Evolutionary conservation across 495 filamentous ascomycete species (phyloP).

Genomic region (Podospora sp.): DNA sequence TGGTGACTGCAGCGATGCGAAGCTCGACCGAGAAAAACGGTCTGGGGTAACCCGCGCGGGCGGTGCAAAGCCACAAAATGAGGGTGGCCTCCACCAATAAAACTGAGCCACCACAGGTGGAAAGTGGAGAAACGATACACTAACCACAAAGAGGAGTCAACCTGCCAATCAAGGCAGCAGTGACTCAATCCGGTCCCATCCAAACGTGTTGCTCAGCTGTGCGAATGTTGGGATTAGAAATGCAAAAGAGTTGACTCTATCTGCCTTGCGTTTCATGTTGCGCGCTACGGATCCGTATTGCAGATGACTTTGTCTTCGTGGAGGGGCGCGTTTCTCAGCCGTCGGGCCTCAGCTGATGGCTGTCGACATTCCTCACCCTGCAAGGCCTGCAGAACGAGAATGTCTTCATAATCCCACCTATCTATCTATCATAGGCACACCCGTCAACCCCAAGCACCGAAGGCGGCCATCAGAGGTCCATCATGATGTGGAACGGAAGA

Average conservation of each 20-base stretch:
- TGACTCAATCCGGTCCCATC: slow-evolving; percentile 7
- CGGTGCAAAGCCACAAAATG: slow-evolving; percentile 21
- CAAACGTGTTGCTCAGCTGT: slow-evolving; percentile 5
- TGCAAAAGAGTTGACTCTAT: neutral
- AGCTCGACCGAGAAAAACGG: neutral
- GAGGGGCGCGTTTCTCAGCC: neutral
- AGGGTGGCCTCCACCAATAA: slow-evolving; percentile 24
- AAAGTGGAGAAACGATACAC: neutral
- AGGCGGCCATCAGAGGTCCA: no score
- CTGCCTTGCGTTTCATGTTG: slow-evolving; percentile 15
- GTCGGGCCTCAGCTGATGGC: no score
- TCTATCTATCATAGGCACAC: no score
- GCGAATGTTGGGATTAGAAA: neutral
- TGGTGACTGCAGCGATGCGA: slow-evolving; percentile 1
- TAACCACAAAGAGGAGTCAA: neutral
- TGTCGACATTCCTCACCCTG: no score
- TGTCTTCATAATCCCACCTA: no score
- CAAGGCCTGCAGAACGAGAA: no score
- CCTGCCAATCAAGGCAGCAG: slow-evolving; percentile 11
- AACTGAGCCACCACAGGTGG: neutral
- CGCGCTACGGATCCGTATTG: neutral
- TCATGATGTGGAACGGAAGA: neutral
- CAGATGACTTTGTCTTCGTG: neutral
- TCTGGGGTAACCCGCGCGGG: neutral
- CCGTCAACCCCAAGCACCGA: no score